A percentile compares a stretch with the other conserved stretches of the same genome.
phyloP scores from a whole-genome alignment of 495 filamentous ascomycete species.

The Annulohypoxylon moriforme region DNA sequence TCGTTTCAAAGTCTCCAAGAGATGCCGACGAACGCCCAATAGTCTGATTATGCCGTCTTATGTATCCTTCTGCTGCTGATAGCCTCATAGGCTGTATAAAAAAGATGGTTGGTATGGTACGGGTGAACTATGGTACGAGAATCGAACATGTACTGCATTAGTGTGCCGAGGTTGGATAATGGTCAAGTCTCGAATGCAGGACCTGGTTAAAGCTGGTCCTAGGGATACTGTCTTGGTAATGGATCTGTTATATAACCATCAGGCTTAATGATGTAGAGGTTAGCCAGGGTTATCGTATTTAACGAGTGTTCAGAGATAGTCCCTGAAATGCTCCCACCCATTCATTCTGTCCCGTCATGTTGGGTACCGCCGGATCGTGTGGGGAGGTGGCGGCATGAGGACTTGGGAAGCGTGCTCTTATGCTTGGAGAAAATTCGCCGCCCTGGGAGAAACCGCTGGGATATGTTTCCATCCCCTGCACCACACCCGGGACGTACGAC shows the following conservation, averaged over 20 bases:
- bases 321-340: conserved; percentile 64
- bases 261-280: not conserved
- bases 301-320: conserved; percentile 64
- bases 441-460: conserved; percentile 54
- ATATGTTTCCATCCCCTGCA: conserved; percentile 58
- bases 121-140: conserved; percentile 52
- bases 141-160: conserved; percentile 41
- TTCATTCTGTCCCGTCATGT: conserved; percentile 53
- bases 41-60: conserved; percentile 42
- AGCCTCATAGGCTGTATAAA: conserved; percentile 25
- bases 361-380: conserved; percentile 52
- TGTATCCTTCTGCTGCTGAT: conserved; percentile 32
- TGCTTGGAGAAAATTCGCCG: conserved; percentile 53
- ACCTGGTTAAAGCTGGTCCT: not conserved
- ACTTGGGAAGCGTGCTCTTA: conserved; percentile 58
- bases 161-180: not conserved
- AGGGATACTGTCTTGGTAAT: not conserved
- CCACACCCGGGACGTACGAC: conserved; percentile 51
- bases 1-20: conserved; percentile 35
- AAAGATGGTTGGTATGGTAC: conserved; percentile 39
- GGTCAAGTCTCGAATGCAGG: not conserved
- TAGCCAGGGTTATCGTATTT: conserved; percentile 21
- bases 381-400: conserved; percentile 50
- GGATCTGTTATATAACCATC: not conserved
- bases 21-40: conserved; percentile 47